phyloP scores from a whole-genome alignment of 2,329 filamentous ascomycete genomes.

The Cladobotryum protrusum region DNA sequence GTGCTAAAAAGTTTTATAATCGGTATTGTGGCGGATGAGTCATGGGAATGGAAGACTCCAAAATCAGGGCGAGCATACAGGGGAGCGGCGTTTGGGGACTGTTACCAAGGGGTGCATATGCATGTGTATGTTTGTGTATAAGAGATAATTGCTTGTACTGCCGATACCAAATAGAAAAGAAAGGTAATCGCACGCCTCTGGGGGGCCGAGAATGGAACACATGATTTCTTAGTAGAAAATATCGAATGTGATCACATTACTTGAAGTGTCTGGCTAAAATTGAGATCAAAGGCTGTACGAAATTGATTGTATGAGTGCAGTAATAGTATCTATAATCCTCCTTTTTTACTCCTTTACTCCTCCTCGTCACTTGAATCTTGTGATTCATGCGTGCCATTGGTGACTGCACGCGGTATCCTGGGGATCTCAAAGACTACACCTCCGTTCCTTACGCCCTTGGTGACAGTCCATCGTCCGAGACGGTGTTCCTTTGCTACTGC shows the following conservation, averaged over 20 bases:
- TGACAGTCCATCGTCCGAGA: conserved; percentile 74
- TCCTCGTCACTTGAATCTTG: conserved; percentile 12
- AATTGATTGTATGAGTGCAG: conserved; percentile 18
- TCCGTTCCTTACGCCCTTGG: conserved; percentile 62
- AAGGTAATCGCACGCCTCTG: too few relatives aligned
- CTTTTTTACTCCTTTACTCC: conserved; percentile 9
- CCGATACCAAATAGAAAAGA: too few relatives aligned
- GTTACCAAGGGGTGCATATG: too few relatives aligned
- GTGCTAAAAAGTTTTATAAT: too few relatives aligned
- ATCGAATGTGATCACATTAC: too few relatives aligned
- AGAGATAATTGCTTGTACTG: too few relatives aligned
- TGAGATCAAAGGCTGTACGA: conserved; percentile 6
- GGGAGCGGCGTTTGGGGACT: too few relatives aligned
- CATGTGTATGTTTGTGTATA: too few relatives aligned
- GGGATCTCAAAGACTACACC: conserved; percentile 84
- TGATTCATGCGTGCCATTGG: conserved; percentile 30
- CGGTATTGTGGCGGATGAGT: too few relatives aligned
- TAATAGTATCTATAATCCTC: conserved; percentile 18
- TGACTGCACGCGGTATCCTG: conserved; percentile 28
- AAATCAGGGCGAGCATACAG: too few relatives aligned
- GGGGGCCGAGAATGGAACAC: neutral
- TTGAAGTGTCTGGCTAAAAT: neutral
- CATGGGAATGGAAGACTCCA: too few relatives aligned
- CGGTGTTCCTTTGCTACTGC: conserved; percentile 82
- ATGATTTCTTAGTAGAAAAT: neutral